These are phyloP conservation scores for Metarhizium album DNA, from an alignment of 2,329 filamentous ascomycete species.

Conservation along the genomic window DNA sequence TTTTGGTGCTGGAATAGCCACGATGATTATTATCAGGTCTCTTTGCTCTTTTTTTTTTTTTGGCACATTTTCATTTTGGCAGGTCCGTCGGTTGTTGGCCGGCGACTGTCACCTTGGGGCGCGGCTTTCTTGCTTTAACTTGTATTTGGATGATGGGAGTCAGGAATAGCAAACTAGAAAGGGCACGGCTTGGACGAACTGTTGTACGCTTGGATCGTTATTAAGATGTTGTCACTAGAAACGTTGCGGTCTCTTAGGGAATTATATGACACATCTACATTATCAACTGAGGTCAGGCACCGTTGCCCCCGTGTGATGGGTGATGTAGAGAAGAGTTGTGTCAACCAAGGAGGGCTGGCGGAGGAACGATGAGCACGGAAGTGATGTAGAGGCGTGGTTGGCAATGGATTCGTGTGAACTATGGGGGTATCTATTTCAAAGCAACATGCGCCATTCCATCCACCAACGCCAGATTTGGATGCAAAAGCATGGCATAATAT, in stretches of 20 bases:
- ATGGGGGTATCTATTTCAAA: conserved; percentile 5
- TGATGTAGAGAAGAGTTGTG: not conserved
- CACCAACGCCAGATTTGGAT: not conserved
- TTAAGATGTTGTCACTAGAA: not conserved
- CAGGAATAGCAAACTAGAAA: conserved; percentile 1
- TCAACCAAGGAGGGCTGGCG: not conserved
- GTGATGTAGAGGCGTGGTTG: not conserved
- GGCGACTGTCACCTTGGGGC: not conserved
- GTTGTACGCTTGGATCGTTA: conserved; percentile 5
- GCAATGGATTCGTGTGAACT: not conserved
- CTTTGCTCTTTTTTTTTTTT: conserved; percentile 5
- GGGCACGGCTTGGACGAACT: conserved; percentile 1
- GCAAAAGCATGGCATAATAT: not conserved
- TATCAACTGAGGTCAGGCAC: not conserved
- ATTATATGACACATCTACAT: not conserved
- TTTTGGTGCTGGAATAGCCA: not conserved
- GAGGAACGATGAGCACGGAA: not conserved
- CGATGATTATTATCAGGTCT: not conserved
- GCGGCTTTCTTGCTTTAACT: not conserved
- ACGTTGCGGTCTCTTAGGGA: not conserved
- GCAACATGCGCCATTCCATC: not conserved
- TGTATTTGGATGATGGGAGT: conserved; percentile 4
- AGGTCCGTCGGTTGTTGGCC: not conserved
- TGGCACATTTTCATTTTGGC: conserved; percentile 2
- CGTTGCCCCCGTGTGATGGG: not conserved